Evolutionary conservation across 495 filamentous ascomycete genomes (phyloP), one percentile per base, ranked within the genome.

Genomic region (Trichoderma gamsii): DNA sequence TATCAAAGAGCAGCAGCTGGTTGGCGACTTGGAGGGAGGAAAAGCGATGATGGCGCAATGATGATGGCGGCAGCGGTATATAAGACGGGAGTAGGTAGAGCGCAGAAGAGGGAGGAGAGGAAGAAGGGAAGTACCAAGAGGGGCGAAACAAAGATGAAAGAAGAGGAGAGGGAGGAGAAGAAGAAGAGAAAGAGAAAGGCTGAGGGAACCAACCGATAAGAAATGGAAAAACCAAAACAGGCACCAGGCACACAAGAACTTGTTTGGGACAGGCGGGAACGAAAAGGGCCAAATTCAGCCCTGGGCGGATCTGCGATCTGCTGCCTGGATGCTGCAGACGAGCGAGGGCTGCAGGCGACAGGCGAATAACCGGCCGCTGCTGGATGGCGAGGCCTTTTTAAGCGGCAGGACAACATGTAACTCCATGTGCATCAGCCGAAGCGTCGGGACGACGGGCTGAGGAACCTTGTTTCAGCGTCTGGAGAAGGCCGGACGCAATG

Each of bases 231-330:
- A 23, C 21, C 1, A 52, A 21, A 52, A n/a, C 8, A 23, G 21
- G 21, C 49, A 23, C 43, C 43, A 52, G 49, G 18, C 21, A 21
- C 49, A 52, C 18, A n/a, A 49, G 15, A 18, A 49, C 15, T 8
- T 5, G 15, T n/a, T 49, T 23, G 49, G 18, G 9, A 21, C 9
- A 23, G 49, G 5, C 46, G 21, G 46, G 21, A 13, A 46, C 44
- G n/a, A 52, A 18, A n/a, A 32, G 56, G 56, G 25, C 56, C 56
- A 32, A 15, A 61, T 29, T 32, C 56, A 61, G 56, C 56, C 56
- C 56, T 61, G 56, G 52, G 56, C 56, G 56, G 56, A 61, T 61
- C 56, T 61, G 56, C 56, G 56, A 61, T 61, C 56, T 61, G 56
- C 56, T 61, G 56, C 56, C 56, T 61, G 56, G 56, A 27, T 21